Percentiles rank a stretch among this genome's conserved stretches.
phyloP scores from a whole-genome alignment of 2,329 filamentous ascomycete genomes.

The Sarocladiaceae sp. region DNA sequence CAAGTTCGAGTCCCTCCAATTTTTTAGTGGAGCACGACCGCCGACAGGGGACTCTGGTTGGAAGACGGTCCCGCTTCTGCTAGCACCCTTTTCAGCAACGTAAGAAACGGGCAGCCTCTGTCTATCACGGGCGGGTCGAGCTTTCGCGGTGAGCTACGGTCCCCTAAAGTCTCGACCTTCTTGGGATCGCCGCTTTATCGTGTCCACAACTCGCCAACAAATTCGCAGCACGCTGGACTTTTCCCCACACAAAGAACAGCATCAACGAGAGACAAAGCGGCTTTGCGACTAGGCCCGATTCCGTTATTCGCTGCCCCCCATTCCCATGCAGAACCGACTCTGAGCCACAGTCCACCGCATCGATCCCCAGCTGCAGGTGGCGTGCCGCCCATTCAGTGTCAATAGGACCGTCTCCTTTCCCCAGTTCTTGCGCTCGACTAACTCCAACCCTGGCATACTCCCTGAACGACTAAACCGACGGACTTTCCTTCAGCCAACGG shows the following conservation, averaged over 20 bases:
- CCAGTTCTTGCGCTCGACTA: constrained; percentile 6
- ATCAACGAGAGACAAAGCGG: constrained; percentile 2
- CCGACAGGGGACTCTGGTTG: constrained; percentile 1
- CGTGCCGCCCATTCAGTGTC: constrained; percentile 4
- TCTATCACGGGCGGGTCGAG: neutral
- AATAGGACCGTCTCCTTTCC: constrained; percentile 5
- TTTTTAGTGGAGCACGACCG: constrained; percentile 14
- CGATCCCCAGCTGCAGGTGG: constrained; percentile 5
- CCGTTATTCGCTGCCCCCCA: neutral
- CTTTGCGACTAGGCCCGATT: constrained; percentile 6
- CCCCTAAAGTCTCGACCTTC: constrained; percentile 3
- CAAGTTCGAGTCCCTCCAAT: constrained; percentile 10
- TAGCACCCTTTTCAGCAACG: neutral
- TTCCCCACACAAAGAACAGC: neutral
- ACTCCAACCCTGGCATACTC: neutral
- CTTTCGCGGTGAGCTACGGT: neutral
- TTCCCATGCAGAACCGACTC: constrained; percentile 1
- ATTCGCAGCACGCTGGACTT: neutral
- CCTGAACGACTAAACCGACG: neutral
- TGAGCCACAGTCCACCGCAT: constrained; percentile 5
- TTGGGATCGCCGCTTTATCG: constrained; percentile 6
- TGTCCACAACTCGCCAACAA: constrained; percentile 2
- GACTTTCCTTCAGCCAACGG: neutral
- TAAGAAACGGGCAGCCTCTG: neutral
- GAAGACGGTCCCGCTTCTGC: neutral